These are phyloP conservation scores for Medicago arabica DNA, from an alignment of 306 rosid genomes.

Conservation along the genomic window DNA sequence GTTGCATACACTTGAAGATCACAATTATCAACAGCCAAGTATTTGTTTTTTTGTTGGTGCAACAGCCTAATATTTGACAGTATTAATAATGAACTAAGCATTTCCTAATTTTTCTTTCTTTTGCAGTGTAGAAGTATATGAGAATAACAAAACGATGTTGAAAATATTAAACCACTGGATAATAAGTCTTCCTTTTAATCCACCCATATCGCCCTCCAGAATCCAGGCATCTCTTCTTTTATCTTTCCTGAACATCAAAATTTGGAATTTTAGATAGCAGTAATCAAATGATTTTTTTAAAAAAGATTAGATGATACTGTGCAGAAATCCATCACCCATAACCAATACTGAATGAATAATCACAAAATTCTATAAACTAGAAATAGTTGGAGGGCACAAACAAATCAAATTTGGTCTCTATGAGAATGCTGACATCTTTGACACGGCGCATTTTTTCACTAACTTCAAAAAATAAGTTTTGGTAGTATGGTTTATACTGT, in stretches of 20 bases:
- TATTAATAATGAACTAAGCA: not conserved
- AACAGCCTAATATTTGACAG: conserved; percentile 16
- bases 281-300: not conserved
- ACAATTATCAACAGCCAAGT: not conserved
- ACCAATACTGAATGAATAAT: not conserved
- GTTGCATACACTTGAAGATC: not conserved
- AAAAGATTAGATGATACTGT: not conserved
- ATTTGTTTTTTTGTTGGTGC: too few relatives aligned
- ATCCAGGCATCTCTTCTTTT: not conserved
- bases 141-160: conserved; percentile 13
- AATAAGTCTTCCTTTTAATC: not conserved
- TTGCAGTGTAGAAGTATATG: not conserved
- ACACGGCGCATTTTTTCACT: not conserved
- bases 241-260: conserved; percentile 29
- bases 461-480: not conserved
- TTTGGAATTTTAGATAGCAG: not conserved
- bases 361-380: not conserved
- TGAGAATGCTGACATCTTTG: conserved; percentile 11
- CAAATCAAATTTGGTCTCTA: conserved; percentile 4
- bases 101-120: conserved; percentile 10
- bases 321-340: conserved; percentile 7
- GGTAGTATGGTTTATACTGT: not conserved
- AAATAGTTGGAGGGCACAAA: conserved; percentile 18
- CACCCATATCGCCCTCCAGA: conserved; percentile 17
- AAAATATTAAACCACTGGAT: conserved; percentile 1